phyloP scores from a whole-genome alignment of 169 alveolate species.

The Eimeria maxima region DNA sequence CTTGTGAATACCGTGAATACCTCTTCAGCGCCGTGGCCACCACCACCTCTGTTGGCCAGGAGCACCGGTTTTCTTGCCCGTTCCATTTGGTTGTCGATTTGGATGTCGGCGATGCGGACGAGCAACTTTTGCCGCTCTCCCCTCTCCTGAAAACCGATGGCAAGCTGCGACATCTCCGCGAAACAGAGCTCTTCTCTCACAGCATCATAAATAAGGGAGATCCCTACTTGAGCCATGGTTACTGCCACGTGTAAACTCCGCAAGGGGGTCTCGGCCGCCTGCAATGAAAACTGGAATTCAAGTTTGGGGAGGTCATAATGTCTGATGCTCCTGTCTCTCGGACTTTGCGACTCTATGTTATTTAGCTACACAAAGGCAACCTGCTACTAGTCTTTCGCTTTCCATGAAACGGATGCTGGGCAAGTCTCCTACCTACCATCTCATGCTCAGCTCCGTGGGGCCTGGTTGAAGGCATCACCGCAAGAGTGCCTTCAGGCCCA shows the following conservation, averaged over 20 bases:
- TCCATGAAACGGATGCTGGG: not conserved
- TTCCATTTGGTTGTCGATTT: conserved; percentile 90
- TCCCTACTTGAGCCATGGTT: conserved; percentile 88
- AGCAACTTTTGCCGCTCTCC: conserved; percentile 91
- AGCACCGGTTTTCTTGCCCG: conserved; percentile 79
- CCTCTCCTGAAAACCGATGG: conserved; percentile 88
- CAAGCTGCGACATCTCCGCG: conserved; percentile 89
- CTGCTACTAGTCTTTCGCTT: not conserved
- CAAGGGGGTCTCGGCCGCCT: conserved; percentile 66
- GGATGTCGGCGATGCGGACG: conserved; percentile 90
- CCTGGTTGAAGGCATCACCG: not conserved
- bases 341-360: not conserved
- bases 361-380: not conserved
- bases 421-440: not conserved
- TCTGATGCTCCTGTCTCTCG: not conserved
- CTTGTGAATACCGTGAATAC: not conserved
- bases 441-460: conserved; percentile 33
- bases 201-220: conserved; percentile 90
- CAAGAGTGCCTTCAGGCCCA: conserved; percentile 56
- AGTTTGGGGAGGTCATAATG: not conserved
- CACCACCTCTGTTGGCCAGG: conserved; percentile 80
- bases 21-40: conserved; percentile 51
- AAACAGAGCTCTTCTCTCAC: conserved; percentile 91
- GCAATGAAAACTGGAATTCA: not conserved
- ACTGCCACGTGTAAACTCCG: conserved; percentile 74